These are phyloP conservation scores for Trametes villosa DNA, from an alignment of 768 basidiomycete genomes.

Conservation along the genomic window DNA sequence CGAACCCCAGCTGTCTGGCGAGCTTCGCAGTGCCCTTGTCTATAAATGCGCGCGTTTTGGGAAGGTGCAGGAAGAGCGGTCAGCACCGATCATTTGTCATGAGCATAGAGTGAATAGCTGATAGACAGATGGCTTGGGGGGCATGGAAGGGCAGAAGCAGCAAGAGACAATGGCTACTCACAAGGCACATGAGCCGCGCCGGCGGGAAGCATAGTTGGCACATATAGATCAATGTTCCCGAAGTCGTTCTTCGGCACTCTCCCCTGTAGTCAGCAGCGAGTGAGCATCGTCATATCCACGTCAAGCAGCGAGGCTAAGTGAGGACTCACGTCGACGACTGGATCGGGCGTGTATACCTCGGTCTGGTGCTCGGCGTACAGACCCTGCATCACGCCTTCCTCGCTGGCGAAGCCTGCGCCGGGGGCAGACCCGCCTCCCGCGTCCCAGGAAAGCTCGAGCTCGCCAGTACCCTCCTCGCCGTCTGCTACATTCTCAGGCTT, in stretches of 20 bases:
- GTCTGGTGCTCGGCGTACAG: slow-evolving; percentile 88
- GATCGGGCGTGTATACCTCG: slow-evolving; percentile 74
- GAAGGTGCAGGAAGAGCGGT: neutral
- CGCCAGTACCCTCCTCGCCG: slow-evolving; percentile 29
- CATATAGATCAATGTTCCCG: slow-evolving; percentile 96
- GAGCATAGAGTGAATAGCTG: neutral
- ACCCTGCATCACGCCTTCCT: slow-evolving; percentile 77
- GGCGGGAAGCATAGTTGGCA: slow-evolving; percentile 89
- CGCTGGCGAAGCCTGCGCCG: slow-evolving; percentile 34
- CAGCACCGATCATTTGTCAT: no score
- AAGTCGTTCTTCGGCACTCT: slow-evolving; percentile 94
- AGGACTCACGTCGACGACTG: slow-evolving; percentile 77
- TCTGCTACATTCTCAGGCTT: slow-evolving; percentile 25
- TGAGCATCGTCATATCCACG: neutral
- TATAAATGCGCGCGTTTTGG: slow-evolving; percentile 9
- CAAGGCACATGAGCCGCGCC: slow-evolving; percentile 92
- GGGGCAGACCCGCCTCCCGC: slow-evolving; percentile 1
- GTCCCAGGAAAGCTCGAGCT: slow-evolving; percentile 5
- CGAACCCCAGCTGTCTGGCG: slow-evolving; percentile 83
- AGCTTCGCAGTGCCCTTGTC: slow-evolving; percentile 85
- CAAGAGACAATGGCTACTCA: slow-evolving; percentile 47
- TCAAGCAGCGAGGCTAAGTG: neutral
- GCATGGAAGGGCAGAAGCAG: neutral
- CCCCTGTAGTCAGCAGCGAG: slow-evolving; percentile 57
- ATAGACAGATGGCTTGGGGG: neutral